Conservation (phyloP, 352 stramenopile species). For the Globisporangium iwayamae region DNA sequence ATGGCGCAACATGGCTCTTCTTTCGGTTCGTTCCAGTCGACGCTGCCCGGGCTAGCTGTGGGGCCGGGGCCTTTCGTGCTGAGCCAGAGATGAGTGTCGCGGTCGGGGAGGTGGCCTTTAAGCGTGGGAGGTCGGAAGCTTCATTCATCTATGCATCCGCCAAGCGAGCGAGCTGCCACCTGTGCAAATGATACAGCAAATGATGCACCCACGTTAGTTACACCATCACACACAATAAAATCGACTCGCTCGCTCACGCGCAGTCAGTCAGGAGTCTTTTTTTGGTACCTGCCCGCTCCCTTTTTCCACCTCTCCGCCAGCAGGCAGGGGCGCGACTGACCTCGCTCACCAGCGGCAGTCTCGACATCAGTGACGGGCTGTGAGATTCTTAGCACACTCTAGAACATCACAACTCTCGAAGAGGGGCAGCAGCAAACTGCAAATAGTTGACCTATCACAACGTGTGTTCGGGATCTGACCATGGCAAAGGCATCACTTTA, state of each 20-base stretch:
- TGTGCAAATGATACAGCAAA: neutral
- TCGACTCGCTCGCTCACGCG: neutral
- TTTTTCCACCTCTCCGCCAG: too few species aligned
- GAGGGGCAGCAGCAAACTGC: too few species aligned
- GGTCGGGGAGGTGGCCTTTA: neutral
- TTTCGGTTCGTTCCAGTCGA: conserved; percentile 5
- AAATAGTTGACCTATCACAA: neutral
- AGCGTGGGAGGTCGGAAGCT: neutral
- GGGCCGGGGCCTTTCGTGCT: neutral
- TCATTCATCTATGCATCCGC: conserved; percentile 7
- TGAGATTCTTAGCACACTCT: too few species aligned
- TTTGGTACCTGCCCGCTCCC: too few species aligned
- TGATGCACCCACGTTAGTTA: neutral
- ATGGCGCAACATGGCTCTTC: conserved; percentile 10
- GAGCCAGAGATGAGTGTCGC: neutral
- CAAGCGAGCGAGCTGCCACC: neutral
- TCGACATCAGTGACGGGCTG: neutral
- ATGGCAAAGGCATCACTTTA: conserved; percentile 1
- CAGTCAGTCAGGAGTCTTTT: neutral
- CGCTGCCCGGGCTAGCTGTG: conserved; percentile 3
- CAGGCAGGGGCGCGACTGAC: too few species aligned
- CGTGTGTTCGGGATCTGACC: neutral
- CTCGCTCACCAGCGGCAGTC: neutral
- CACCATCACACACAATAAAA: neutral
- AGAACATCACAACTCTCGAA: too few species aligned